phyloP scores from a whole-genome alignment of 257 asterid genomes.

The Penstemon davidsonii region DNA sequence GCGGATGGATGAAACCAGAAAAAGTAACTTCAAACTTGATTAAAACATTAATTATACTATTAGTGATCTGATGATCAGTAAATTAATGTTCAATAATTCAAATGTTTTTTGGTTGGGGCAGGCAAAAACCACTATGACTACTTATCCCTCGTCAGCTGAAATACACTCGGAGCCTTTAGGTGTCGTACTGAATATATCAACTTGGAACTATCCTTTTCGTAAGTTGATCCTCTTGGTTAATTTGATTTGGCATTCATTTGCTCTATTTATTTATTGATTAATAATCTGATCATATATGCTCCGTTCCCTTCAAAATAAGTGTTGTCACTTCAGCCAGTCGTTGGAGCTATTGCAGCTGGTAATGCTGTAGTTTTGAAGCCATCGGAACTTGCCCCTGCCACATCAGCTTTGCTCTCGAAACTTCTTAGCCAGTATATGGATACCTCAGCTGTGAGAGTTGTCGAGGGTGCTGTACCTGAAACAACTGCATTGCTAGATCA shows the following conservation, averaged over 20 bases:
- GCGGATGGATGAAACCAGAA: slow-evolving; percentile 81
- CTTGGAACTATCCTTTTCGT: slow-evolving; percentile 97
- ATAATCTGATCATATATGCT: too few species aligned
- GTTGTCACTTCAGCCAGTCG: slow-evolving; percentile 71
- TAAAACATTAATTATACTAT: not conserved
- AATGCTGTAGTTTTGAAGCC: slow-evolving; percentile 82
- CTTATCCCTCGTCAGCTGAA: slow-evolving; percentile 79
- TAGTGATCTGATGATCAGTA: not conserved
- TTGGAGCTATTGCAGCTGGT: slow-evolving; percentile 96
- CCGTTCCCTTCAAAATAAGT: slow-evolving; percentile 31
- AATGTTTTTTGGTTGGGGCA: slow-evolving; percentile 31
- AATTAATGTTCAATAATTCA: not conserved
- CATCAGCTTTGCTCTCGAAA: slow-evolving; percentile 58
- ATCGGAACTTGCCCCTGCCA: slow-evolving; percentile 58
- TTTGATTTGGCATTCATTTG: not conserved
- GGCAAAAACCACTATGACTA: slow-evolving; percentile 67
- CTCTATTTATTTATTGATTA: not conserved
- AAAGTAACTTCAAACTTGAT: slow-evolving; percentile 39
- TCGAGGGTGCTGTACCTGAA: slow-evolving; percentile 64
- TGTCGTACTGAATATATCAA: slow-evolving; percentile 67
- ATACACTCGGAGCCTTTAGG: slow-evolving; percentile 88
- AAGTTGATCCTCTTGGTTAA: slow-evolving; percentile 31
- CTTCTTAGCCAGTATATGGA: slow-evolving; percentile 72
- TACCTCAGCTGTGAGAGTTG: slow-evolving; percentile 65
- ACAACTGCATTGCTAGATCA: slow-evolving; percentile 67